phyloP scores from a whole-genome alignment of 257 asterid species.

The Solanum chilense region DNA sequence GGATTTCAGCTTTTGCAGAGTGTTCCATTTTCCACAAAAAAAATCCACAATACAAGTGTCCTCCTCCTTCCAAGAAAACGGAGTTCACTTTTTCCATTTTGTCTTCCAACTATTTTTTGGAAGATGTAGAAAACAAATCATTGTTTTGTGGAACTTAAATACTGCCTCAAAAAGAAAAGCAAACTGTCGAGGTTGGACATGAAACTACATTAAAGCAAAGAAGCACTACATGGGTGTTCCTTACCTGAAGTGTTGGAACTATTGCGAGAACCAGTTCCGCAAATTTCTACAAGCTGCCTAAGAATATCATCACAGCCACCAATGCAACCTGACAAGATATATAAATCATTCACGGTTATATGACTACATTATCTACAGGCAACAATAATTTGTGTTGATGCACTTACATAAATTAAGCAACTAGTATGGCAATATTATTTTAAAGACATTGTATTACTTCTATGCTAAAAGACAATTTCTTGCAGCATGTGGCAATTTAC shows the following conservation, averaged over 20 bases:
- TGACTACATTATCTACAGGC: neutral
- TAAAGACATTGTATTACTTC: neutral
- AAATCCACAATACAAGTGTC: neutral
- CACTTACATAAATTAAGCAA: neutral
- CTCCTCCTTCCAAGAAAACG: neutral
- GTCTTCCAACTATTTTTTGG: neutral
- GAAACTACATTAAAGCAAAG: neutral
- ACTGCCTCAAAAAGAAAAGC: neutral
- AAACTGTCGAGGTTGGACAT: neutral
- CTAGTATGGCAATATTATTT: neutral
- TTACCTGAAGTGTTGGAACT: conserved; percentile 46
- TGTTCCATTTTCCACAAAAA: neutral
- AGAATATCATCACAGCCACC: conserved; percentile 91
- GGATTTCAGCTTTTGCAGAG: neutral
- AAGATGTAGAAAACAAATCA: neutral
- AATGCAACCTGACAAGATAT: conserved; percentile 59
- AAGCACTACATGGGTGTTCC: neutral
- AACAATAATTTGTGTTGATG: neutral
- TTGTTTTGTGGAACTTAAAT: neutral
- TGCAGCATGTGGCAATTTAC: neutral
- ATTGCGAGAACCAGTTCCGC: conserved; percentile 92
- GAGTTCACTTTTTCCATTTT: neutral
- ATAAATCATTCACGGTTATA: neutral
- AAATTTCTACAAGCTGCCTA: conserved; percentile 70
- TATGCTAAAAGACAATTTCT: neutral